Base-by-base conservation (phyloP, 2,329 filamentous ascomycete genomes). In the Pyrenophora seminiperda region DNA sequence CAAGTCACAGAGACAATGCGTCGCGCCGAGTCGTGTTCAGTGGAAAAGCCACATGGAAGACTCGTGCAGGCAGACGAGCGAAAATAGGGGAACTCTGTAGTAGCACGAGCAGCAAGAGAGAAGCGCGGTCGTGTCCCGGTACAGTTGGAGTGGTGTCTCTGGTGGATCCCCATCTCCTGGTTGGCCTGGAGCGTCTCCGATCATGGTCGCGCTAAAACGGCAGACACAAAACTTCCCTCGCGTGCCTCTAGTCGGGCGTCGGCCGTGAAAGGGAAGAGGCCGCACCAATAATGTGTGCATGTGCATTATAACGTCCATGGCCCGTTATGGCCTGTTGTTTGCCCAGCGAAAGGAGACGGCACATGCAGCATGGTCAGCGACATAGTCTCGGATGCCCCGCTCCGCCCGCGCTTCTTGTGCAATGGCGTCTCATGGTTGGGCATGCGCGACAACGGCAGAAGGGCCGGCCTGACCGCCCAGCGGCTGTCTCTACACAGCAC, bases 151-250 rank as follows among this genome's bases (percentile, higher is more conserved):
- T 50, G 49, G 55, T 53, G 51, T 52, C 47, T 54, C 44, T 51
- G 54, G 58, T 59, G 58, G 58, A 57, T 49, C 49, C 53, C 56
- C 44, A 44, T 52, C 47, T 53, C 41, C 47, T 53, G 51, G 44
- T 43, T 51, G 32, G 39, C 31, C 20, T 39, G 34, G 41, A 41
- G 37, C 36, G 27, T 33, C 41, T 36, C 44, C 43, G 44, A 46
- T 39, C 36, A 40, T 41, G 46, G 53, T n/a, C 49, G 50, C 54
- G 54, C 56, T 59, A 56, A 53, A 37, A 41, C 48, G 47, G 50
- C 55, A 45, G 52, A 41, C 27, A 36, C 29, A 40, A 40, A 48
- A 30, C 29, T 45, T 49, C 41, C 32, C 44, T 47, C 56, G 57
- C 56, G 59, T 61, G 61, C 51, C 44, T 42, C 47, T 34, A 7